phyloP scores from a whole-genome alignment of 2,329 filamentous ascomycete genomes.

The Calonectria honghensis region DNA sequence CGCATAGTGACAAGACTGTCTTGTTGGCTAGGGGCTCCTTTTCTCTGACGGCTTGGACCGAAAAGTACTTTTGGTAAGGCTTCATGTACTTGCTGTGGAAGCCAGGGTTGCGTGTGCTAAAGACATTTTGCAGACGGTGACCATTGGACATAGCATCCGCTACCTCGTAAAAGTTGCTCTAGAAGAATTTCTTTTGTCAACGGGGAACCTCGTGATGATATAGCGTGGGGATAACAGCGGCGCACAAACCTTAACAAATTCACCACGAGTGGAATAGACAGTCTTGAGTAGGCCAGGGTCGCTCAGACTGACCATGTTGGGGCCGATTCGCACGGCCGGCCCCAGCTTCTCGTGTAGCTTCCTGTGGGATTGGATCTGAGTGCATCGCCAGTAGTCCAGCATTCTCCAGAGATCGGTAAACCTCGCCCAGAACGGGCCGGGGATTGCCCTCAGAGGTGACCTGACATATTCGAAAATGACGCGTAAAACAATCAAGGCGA shows the following conservation, averaged over 20 bases:
- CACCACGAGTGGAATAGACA: slow-evolving; percentile 29
- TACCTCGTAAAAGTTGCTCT: slow-evolving; percentile 31
- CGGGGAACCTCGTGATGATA: not conserved
- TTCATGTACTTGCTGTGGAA: slow-evolving; percentile 33
- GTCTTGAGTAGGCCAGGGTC: slow-evolving; percentile 27
- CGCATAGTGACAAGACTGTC: slow-evolving; percentile 13
- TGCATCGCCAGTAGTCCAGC: slow-evolving; percentile 27
- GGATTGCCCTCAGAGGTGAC: slow-evolving; percentile 25
- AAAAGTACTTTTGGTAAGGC: slow-evolving; percentile 31
- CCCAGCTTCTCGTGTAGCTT: slow-evolving; percentile 25
- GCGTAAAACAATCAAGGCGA: slow-evolving; percentile 18
- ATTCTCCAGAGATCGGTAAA: slow-evolving; percentile 29
- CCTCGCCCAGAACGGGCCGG: slow-evolving; percentile 21
- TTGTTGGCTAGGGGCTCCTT: slow-evolving; percentile 26
- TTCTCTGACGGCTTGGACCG: slow-evolving; percentile 6
- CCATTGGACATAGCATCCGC: slow-evolving; percentile 27
- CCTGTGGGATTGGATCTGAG: slow-evolving; percentile 23
- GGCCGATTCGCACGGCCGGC: slow-evolving; percentile 28
- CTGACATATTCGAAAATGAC: slow-evolving; percentile 5
- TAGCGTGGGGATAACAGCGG: not conserved
- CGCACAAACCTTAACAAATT: slow-evolving; percentile 27
- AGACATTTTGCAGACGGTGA: slow-evolving; percentile 29
- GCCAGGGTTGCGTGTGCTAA: slow-evolving; percentile 24
- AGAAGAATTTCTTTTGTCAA: slow-evolving; percentile 25
- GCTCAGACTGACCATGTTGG: slow-evolving; percentile 35